Conservation (phyloP, 192 early-diverging fungal species). For the Phycomyces nitens region DNA sequence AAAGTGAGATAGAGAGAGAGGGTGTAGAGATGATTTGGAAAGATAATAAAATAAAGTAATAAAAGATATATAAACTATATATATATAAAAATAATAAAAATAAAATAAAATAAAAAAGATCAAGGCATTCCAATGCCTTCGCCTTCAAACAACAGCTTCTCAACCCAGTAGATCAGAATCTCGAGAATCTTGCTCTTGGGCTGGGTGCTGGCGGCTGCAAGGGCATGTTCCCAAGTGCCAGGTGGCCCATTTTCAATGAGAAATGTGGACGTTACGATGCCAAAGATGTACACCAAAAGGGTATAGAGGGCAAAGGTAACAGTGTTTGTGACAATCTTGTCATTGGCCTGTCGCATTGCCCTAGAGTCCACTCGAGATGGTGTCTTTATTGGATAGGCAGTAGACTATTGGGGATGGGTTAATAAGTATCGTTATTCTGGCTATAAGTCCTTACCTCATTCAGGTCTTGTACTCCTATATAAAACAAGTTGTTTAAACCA, state of each 20-base stretch:
- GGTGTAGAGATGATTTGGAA: too few species aligned
- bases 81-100: too few species aligned
- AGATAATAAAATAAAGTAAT: too few species aligned
- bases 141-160: constrained; percentile 32
- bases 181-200: constrained; percentile 33
- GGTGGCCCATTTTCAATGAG: constrained; percentile 37
- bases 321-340: constrained; percentile 41
- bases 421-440: too few species aligned
- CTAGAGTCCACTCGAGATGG: not conserved
- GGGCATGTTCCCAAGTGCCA: constrained; percentile 28
- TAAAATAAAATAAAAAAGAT: too few species aligned
- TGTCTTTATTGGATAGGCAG: not conserved
- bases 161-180: constrained; percentile 35
- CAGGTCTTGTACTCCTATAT: constrained; percentile 12
- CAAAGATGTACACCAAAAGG: constrained; percentile 44
- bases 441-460: constrained; percentile 24
- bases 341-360: constrained; percentile 23
- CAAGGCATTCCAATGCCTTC: constrained; percentile 13
- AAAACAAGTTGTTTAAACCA: too few species aligned
- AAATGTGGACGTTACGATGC: constrained; percentile 46
- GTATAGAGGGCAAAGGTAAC: constrained; percentile 47
- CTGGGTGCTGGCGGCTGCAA: constrained; percentile 19
- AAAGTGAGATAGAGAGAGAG: too few species aligned
- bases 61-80: not conserved
- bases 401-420: not conserved